A percentile compares a stretch with the other conserved stretches of the same genome.
Conservation (phyloP, 2,329 filamentous ascomycete species). For the Apiospora saccharicola region DNA sequence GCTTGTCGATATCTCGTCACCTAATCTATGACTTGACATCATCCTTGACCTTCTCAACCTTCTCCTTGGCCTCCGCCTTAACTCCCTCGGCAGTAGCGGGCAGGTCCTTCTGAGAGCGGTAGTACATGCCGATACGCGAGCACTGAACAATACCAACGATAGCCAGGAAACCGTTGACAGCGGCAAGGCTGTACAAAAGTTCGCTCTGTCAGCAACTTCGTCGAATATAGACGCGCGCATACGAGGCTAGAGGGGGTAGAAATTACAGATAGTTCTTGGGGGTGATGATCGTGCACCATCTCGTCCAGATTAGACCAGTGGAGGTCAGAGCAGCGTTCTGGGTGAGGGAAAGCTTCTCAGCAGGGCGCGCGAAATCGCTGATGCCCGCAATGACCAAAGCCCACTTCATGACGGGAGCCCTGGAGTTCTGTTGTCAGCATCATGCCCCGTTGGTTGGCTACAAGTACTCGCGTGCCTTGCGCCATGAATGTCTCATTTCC, state of each 20-base stretch:
- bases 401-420: constrained; percentile 99
- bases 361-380: constrained; percentile 89
- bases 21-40: constrained; percentile 27
- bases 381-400: constrained; percentile 89
- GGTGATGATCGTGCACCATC: constrained; percentile 98
- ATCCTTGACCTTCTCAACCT: constrained; percentile 27
- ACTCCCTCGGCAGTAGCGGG: constrained; percentile 36
- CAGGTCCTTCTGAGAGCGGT: constrained; percentile 64
- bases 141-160: constrained; percentile 86
- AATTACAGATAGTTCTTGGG: constrained; percentile 88
- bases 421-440: constrained; percentile 46
- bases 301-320: constrained; percentile 96
- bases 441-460: background rate
- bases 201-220: constrained; percentile 18
- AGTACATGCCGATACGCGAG: constrained; percentile 74
- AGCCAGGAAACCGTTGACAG: constrained; percentile 98
- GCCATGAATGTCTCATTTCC: background rate
- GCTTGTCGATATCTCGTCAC: background rate
- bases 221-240: background rate
- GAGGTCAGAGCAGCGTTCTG: constrained; percentile 90
- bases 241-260: background rate
- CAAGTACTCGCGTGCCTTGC: constrained; percentile 4
- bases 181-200: constrained; percentile 64
- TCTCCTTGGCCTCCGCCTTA: constrained; percentile 28
- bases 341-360: constrained; percentile 89